These are phyloP conservation scores for Apiospora aurea DNA, from an alignment of 2,329 filamentous ascomycete species.

Conservation along the genomic window DNA sequence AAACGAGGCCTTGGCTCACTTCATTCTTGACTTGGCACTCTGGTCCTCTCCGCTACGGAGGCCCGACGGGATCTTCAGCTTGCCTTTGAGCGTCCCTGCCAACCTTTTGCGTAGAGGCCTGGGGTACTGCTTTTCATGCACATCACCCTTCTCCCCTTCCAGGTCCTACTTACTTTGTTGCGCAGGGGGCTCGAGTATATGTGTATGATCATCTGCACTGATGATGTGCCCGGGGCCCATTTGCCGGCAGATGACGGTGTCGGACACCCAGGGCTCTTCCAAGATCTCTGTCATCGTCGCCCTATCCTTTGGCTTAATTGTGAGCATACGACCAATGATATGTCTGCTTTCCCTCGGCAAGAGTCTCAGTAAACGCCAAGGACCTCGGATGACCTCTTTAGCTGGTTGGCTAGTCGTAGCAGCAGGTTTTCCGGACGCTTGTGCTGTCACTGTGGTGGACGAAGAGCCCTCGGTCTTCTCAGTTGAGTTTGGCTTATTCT, in stretches of 20 bases:
- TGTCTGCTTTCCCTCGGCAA: conserved; percentile 88
- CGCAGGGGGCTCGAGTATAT: conserved; percentile 80
- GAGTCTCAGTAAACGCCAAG: conserved; percentile 86
- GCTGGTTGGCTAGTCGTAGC: conserved; percentile 42
- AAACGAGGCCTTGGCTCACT: neutral
- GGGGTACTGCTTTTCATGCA: no score
- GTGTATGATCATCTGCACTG: conserved; percentile 78
- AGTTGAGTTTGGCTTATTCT: conserved; percentile 32
- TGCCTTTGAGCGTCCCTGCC: neutral
- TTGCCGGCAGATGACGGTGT: conserved; percentile 84
- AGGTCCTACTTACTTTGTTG: conserved; percentile 46
- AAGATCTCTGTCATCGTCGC: conserved; percentile 88
- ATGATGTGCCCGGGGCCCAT: conserved; percentile 73
- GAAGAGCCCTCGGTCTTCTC: conserved; percentile 29
- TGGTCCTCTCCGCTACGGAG: neutral
- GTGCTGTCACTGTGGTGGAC: conserved; percentile 38
- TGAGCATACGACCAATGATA: conserved; percentile 92
- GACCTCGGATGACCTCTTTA: conserved; percentile 86
- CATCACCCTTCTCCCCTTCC: neutral
- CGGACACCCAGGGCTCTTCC: conserved; percentile 87
- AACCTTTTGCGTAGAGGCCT: neutral
- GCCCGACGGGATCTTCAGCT: neutral
- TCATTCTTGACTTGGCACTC: neutral
- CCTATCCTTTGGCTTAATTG: conserved; percentile 82
- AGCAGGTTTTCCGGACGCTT: conserved; percentile 31